These are phyloP conservation scores for Eucalyptus curtisii DNA, from an alignment of 345 rosid species.

Conservation along the genomic window DNA sequence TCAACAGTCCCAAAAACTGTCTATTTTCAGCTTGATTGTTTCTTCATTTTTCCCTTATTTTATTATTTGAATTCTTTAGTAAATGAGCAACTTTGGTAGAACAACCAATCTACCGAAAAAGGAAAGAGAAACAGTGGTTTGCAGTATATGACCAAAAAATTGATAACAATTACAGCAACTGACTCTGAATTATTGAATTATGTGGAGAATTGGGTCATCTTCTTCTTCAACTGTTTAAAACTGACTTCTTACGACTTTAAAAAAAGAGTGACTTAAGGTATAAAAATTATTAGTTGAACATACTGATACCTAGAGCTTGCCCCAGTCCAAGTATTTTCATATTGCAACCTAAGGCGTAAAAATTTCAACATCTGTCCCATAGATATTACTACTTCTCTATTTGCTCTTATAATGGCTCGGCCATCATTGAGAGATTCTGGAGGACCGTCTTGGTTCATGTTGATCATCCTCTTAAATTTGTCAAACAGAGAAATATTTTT, in stretches of 20 bases:
- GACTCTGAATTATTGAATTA: background rate
- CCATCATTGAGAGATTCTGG: too few relatives aligned
- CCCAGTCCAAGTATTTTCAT: background rate
- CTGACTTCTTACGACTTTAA: background rate
- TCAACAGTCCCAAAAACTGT: background rate
- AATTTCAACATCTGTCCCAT: too few relatives aligned
- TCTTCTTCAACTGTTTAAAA: too few relatives aligned
- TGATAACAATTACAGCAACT: too few relatives aligned
- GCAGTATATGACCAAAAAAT: background rate
- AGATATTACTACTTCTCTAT: too few relatives aligned
- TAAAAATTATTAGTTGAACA: too few relatives aligned
- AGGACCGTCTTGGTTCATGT: too few relatives aligned
- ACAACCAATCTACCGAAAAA: background rate
- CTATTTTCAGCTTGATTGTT: background rate
- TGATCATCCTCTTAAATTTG: too few relatives aligned
- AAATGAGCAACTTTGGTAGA: background rate
- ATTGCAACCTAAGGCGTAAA: too few relatives aligned
- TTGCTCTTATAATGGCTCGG: accelerated
- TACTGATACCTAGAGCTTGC: background rate
- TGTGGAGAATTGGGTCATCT: background rate
- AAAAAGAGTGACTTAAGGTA: background rate
- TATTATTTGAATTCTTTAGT: background rate
- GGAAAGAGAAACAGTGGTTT: background rate
- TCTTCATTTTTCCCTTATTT: background rate
- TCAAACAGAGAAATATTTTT: too few relatives aligned